phyloP scores from a whole-genome alignment of 805 yeast species.

The Candida krabiensis region DNA sequence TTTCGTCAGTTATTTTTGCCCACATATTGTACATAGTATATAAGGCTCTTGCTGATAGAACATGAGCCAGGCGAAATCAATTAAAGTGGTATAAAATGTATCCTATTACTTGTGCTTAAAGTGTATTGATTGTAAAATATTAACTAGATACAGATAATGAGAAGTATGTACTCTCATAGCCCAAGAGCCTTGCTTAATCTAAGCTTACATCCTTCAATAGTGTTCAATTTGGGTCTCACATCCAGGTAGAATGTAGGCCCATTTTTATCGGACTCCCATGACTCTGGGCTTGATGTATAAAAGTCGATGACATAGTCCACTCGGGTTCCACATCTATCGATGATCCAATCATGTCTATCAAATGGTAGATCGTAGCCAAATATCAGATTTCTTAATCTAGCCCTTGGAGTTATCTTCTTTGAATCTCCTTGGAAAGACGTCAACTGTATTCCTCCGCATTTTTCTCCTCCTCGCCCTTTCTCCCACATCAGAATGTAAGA shows the following conservation, averaged over 20 bases:
- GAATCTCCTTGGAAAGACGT: constrained; percentile 90
- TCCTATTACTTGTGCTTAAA: no score
- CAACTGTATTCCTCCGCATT: constrained; percentile 83
- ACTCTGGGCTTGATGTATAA: constrained; percentile 41
- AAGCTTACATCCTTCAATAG: constrained; percentile 75
- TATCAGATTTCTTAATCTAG: constrained; percentile 61
- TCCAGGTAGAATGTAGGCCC: constrained; percentile 69
- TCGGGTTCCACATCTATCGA: constrained; percentile 78
- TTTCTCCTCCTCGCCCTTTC: constrained; percentile 49
- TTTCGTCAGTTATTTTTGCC: not conserved
- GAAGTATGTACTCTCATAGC: no score
- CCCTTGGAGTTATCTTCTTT: constrained; percentile 83
- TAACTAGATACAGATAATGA: no score
- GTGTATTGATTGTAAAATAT: no score
- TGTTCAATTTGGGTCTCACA: constrained; percentile 87
- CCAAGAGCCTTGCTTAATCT: constrained; percentile 67
- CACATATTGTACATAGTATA: constrained; percentile 5
- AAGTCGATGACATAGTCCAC: constrained; percentile 94
- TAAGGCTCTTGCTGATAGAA: not conserved
- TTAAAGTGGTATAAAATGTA: no score
- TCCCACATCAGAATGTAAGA: constrained; percentile 83
- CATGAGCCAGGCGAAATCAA: constrained; percentile 11
- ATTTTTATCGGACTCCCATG: constrained; percentile 45
- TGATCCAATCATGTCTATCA: constrained; percentile 95
- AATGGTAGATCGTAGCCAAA: constrained; percentile 77